Conservation (phyloP, 1,284 basidiomycete genomes). For the Lentinula novae-zelandiae region DNA sequence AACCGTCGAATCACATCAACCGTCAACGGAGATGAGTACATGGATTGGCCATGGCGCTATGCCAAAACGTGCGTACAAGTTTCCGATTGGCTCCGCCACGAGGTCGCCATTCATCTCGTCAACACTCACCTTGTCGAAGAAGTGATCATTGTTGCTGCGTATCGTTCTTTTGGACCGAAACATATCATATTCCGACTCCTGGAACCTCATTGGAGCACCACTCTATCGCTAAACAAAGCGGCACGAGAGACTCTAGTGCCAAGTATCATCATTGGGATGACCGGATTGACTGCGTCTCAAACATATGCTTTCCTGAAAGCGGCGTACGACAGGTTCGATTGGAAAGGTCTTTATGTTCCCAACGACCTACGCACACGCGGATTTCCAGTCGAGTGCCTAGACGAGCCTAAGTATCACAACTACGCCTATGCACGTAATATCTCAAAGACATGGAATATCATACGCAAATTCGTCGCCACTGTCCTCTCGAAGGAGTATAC, state of each 20-base stretch:
- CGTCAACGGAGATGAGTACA: constrained; percentile 9
- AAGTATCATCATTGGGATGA: constrained; percentile 19
- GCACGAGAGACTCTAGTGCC: constrained; percentile 19
- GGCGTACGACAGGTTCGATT: constrained; percentile 21
- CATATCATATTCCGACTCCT: constrained; percentile 22
- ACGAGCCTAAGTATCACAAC: constrained; percentile 23
- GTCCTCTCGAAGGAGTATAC: constrained; percentile 17
- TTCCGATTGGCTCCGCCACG: constrained; percentile 25
- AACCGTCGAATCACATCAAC: constrained; percentile 18
- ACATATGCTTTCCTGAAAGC: constrained; percentile 16
- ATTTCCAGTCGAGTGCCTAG: constrained; percentile 21
- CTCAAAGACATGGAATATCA: constrained; percentile 18
- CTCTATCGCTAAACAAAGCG: constrained; percentile 22
- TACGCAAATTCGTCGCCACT: constrained; percentile 20
- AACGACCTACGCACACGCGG: constrained; percentile 22
- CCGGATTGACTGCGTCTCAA: constrained; percentile 17
- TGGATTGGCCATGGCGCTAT: constrained; percentile 28
- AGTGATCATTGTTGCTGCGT: constrained; percentile 23
- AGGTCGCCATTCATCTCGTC: constrained; percentile 22
- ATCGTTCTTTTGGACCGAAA: constrained; percentile 18
- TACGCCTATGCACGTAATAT: constrained; percentile 22
- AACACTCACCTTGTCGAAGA: constrained; percentile 25
- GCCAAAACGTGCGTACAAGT: constrained; percentile 24
- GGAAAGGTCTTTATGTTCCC: constrained; percentile 20
- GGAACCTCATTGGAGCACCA: constrained; percentile 23